Evolutionary conservation across 2,329 filamentous ascomycete genomes (phyloP), one percentile per base, ranked within the genome.

Genomic region (Aureobasidium musti): DNA sequence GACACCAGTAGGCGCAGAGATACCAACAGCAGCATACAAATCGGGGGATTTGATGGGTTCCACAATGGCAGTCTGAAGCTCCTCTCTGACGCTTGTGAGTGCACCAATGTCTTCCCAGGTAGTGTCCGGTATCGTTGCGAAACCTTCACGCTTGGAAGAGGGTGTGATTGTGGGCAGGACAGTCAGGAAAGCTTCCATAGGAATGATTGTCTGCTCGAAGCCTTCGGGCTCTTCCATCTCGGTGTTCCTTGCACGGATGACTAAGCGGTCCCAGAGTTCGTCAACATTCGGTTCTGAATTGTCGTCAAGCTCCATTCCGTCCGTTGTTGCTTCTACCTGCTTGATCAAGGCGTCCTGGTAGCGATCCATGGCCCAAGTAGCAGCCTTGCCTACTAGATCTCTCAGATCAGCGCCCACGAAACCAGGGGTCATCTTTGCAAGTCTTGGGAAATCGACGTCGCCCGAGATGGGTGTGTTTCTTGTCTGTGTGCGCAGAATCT

Each of bases 101-200:
- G 94, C 94, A 67, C 95, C 95, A 63, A 99, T 92, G 73, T 98
- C 90, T 53, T 87, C 83, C 92, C 95, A 99, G 0, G 92, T 97
- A 5, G 95, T 94, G 75, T 93, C 89, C 8, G 95, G 95, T 52
- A 98, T 92, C 0, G 92, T 95, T 14, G 92, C 92, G 77, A 99
- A 99, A 54, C 95, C 95, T 79, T 99, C 94, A 59, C 92, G 88
- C 76, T 94, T 93, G 6, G 90, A 90, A 1, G 91, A 94, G 30
- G 92, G 87, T 75, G 91, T 85, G 69, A 97, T 86, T 67, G 86
- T 85, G 11, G 90, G 86, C 3, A 97, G 83, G 2, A 92, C 93
- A 1, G 82, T 81, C 28, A 89, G 81, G 77, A 98, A 95, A 70
- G 96, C 79, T 76, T 82, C 77, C 80, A 90, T 87, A 2, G 83